Conservation (phyloP, 257 asterid genomes). For the Anisodus acutangulus region DNA sequence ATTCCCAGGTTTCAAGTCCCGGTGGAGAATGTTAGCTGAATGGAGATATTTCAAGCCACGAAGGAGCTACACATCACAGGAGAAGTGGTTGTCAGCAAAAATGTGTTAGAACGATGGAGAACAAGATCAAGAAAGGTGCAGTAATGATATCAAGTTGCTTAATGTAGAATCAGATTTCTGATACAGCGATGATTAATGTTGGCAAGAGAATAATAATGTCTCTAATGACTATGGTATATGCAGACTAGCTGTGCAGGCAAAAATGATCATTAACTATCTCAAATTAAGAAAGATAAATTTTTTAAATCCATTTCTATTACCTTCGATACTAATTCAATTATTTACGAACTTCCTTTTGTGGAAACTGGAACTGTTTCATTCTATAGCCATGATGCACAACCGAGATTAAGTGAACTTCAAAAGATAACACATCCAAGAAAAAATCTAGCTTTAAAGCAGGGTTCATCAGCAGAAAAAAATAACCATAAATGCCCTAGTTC, state of each 20-base stretch:
- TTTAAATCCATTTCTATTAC: background rate
- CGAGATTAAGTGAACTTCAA: background rate
- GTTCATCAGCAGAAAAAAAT: constrained; percentile 1
- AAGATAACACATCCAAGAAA: constrained; percentile 22
- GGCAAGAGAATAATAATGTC: background rate
- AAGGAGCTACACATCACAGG: constrained; percentile 41
- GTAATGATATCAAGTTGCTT: background rate
- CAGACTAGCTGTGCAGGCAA: background rate
- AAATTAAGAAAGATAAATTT: background rate
- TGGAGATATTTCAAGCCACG: constrained; percentile 53
- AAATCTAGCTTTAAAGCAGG: background rate
- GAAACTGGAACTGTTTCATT: background rate
- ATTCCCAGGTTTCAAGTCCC: constrained; percentile 58
- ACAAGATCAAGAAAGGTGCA: constrained; percentile 5
- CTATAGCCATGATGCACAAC: background rate
- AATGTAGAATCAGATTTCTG: background rate
- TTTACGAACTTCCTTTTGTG: background rate
- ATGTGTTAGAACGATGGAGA: background rate
- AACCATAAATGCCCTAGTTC: background rate
- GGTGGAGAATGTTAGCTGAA: constrained; percentile 55
- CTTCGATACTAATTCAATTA: background rate
- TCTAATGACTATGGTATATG: background rate
- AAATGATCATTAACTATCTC: background rate
- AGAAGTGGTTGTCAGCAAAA: background rate
- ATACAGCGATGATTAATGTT: background rate